These are phyloP conservation scores for Dianthus caryophyllus DNA, from an alignment of 148 eudicot species.

Conservation along the genomic window DNA sequence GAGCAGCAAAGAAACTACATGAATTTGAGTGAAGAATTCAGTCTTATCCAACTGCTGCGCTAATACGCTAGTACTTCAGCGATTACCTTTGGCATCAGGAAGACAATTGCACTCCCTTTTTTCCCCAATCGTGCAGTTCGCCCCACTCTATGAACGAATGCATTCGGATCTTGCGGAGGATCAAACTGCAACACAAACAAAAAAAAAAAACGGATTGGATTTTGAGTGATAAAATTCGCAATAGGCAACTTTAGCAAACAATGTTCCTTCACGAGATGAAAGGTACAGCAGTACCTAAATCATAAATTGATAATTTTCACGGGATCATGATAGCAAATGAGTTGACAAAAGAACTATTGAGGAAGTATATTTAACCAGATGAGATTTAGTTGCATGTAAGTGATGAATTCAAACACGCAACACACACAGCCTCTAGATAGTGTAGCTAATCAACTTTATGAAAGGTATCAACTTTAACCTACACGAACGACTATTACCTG, in stretches of 20 bases:
- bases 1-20: constrained; percentile 5
- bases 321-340: no score
- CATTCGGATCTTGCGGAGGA: constrained; percentile 93
- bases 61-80: background rate
- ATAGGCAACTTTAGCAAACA: background rate
- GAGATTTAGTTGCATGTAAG: no score
- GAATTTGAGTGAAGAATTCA: background rate
- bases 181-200: constrained; percentile 76
- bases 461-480: background rate
- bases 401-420: no score
- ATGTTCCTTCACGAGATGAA: no score
- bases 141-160: constrained; percentile 90
- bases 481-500: constrained; percentile 44
- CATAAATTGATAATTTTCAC: background rate
- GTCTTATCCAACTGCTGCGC: background rate
- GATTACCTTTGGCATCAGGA: constrained; percentile 76
- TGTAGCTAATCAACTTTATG: no score
- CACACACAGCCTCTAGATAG: no score
- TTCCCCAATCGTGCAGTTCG: constrained; percentile 94
- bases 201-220: constrained; percentile 13
- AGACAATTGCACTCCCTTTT: constrained; percentile 72
- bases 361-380: background rate
- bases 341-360: background rate
- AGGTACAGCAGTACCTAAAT: no score
- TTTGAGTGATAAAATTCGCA: background rate